Conservation (phyloP, 768 basidiomycete species). For the Suillus paluster region DNA sequence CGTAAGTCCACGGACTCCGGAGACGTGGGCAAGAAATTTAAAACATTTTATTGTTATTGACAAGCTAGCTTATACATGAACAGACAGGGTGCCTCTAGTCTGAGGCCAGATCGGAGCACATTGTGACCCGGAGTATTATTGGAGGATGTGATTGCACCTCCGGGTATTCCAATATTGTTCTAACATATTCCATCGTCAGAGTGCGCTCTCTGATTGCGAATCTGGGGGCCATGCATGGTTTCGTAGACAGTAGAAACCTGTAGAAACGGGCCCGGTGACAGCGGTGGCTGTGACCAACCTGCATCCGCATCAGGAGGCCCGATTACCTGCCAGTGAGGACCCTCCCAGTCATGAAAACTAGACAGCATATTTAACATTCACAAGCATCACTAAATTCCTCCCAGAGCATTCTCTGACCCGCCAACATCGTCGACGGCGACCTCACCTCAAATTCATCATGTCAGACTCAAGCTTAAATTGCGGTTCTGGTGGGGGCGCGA, state of each 20-base stretch:
- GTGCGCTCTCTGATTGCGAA: too few species aligned
- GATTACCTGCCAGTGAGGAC: constrained; percentile 5
- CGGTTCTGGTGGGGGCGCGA: constrained; percentile 54
- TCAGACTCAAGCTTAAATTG: constrained; percentile 42
- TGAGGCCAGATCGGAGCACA: not conserved
- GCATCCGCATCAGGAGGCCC: not conserved
- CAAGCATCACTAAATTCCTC: not conserved
- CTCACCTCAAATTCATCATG: constrained; percentile 19
- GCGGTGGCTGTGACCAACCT: not conserved
- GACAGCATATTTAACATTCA: constrained; percentile 10
- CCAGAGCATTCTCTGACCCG: not conserved
- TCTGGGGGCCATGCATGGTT: too few species aligned
- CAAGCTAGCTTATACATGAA: too few species aligned
- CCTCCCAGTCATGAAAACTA: not conserved
- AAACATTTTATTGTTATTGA: too few species aligned
- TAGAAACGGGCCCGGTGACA: not conserved
- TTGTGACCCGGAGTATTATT: not conserved
- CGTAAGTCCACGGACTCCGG: too few species aligned
- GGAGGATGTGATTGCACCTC: too few species aligned
- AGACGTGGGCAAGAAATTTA: not conserved
- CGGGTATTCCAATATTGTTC: not conserved
- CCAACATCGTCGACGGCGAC: not conserved
- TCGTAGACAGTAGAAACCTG: not conserved
- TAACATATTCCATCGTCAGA: not conserved
- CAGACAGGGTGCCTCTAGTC: too few species aligned